Base-by-base conservation (phyloP, 495 filamentous ascomycete species). In the Penicillium bovifimosum region DNA sequence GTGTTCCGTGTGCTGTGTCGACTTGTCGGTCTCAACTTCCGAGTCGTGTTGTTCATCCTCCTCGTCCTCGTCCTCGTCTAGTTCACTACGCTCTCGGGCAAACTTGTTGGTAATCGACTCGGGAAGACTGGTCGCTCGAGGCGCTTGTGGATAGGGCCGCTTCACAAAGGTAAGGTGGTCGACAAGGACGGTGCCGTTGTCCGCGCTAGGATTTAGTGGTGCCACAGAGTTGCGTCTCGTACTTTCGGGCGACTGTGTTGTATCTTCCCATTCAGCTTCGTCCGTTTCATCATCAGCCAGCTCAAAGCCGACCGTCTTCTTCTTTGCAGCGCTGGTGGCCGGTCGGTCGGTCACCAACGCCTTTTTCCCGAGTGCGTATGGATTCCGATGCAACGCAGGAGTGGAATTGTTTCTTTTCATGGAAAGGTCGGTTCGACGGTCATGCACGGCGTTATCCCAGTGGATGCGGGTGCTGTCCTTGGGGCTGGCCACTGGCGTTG, bases 211-310 rank as follows among this genome's bases (percentile, higher is more conserved):
- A 49, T 66, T 71, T 16, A 67, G 71, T 41, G 68, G 71, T 11
- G 60, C 73, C 41, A 72, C 72, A 6, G 74, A 77, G 50, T 73
- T 72, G 48, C 72, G 70, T 51, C 74, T 54, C 16, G 73, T 77
- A 51, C 72, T 75, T 63, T 76, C 71, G 33, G 74, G 74, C 17
- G 74, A 77, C 57, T 77, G 74, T n/a, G 74, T 75, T 38, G 72
- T 75, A 58, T 77, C 74, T 52, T 77, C 74, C 74, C 74, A 77
- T 42, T 76, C 74, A 44, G 63, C 71, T 52, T 74, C 71, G 62
- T 73, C 72, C 62, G 65, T 67, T 20, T 74, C 69, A 33, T 72
- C 69, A 38, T 76, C 73, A n/a, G 60, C 74, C 32, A 77, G 41
- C 46, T 77, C 70, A 56, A 77, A 77, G 5, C 74, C 74, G 41